These are phyloP conservation scores for Tremella yokohamensis DNA, from an alignment of 768 basidiomycete species.

Conservation along the genomic window DNA sequence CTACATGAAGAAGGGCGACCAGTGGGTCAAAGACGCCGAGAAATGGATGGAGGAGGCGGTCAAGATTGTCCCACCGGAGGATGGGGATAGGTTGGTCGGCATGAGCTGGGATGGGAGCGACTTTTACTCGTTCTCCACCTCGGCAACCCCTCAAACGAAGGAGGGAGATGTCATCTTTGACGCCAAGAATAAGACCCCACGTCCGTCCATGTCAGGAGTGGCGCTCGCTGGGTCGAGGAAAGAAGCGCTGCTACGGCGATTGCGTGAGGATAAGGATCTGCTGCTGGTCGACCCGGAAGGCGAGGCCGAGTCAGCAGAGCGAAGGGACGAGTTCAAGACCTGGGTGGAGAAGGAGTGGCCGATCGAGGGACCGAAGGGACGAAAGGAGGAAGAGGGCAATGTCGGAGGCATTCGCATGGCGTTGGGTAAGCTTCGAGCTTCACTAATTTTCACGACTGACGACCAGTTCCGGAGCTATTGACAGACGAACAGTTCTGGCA, in stretches of 20 bases:
- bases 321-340: slow-evolving; percentile 30
- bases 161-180: slow-evolving; percentile 31
- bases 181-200: slow-evolving; percentile 47
- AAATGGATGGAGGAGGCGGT: slow-evolving; percentile 76
- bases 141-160: slow-evolving; percentile 24
- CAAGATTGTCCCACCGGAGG: slow-evolving; percentile 83
- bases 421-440: slow-evolving; percentile 31
- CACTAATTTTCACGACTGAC: not conserved
- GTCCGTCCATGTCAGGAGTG: slow-evolving; percentile 35
- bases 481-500: slow-evolving; percentile 50
- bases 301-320: slow-evolving; percentile 55
- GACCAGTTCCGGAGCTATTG: slow-evolving; percentile 44
- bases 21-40: slow-evolving; percentile 54
- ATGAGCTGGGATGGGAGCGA: slow-evolving; percentile 80
- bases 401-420: slow-evolving; percentile 42
- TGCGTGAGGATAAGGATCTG: slow-evolving; percentile 71
- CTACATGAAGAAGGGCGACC: slow-evolving; percentile 64
- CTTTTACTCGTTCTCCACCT: slow-evolving; percentile 70
- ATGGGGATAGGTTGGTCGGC: slow-evolving; percentile 52
- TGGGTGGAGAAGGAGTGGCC: slow-evolving; percentile 48
- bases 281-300: slow-evolving; percentile 70
- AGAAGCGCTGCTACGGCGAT: slow-evolving; percentile 67
- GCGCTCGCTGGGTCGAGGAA: slow-evolving; percentile 57
- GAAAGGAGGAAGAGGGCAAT: slow-evolving; percentile 33
- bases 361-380: slow-evolving; percentile 17